phyloP scores from a whole-genome alignment of 2,329 filamentous ascomycete species.

The Myrmaecium sp. region DNA sequence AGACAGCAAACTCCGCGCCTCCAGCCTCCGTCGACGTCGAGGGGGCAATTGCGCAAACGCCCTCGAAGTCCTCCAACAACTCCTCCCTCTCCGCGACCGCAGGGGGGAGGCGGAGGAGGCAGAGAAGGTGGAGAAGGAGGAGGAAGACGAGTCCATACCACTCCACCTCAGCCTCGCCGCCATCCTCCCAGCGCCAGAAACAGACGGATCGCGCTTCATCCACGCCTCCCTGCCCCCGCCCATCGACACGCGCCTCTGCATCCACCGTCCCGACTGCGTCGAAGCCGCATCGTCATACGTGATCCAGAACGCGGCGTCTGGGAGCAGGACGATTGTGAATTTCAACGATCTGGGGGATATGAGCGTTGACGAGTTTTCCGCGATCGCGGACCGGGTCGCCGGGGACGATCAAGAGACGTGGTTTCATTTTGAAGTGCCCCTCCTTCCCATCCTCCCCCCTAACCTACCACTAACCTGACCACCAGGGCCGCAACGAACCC shows the following conservation, averaged over 20 bases:
- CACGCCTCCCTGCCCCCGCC: slow-evolving; percentile 35
- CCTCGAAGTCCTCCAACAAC: slow-evolving; percentile 52
- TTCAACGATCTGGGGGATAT: slow-evolving; percentile 53
- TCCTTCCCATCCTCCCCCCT: too few relatives aligned
- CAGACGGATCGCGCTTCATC: slow-evolving; percentile 36
- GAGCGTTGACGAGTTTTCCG: slow-evolving; percentile 42
- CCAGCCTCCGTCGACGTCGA: slow-evolving; percentile 38
- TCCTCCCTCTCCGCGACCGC: slow-evolving; percentile 7
- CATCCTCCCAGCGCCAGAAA: slow-evolving; percentile 36
- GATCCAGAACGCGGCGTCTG: slow-evolving; percentile 40
- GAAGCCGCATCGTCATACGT: slow-evolving; percentile 54
- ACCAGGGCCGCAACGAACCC: slow-evolving; percentile 44
- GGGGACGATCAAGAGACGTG: slow-evolving; percentile 20
- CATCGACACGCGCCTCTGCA: slow-evolving; percentile 33
- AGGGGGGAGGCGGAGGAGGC: background rate
- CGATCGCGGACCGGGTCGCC: slow-evolving; percentile 24
- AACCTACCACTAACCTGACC: background rate
- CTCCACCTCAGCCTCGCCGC: slow-evolving; percentile 21
- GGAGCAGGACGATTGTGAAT: slow-evolving; percentile 54
- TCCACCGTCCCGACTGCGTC: slow-evolving; percentile 37
- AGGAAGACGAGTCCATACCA: background rate
- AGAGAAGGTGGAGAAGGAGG: background rate
- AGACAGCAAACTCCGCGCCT: slow-evolving; percentile 56
- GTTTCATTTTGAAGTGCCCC: slow-evolving; percentile 56
- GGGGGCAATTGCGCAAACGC: slow-evolving; percentile 61